Conservation (phyloP, 768 basidiomycete genomes). For the Xerocomus brunneocitrinus region DNA sequence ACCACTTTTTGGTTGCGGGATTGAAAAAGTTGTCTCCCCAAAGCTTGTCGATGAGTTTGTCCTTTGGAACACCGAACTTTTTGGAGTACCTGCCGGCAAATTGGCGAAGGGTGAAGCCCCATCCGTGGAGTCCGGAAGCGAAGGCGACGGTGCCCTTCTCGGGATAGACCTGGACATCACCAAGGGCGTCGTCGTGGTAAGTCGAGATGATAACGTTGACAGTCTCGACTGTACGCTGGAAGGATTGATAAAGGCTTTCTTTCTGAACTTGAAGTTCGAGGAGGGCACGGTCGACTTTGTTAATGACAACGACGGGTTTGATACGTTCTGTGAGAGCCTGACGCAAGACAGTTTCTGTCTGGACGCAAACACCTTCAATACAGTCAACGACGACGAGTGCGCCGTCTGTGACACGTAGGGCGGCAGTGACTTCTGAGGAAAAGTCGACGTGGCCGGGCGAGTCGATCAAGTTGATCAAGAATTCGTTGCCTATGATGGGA, state of each 20-base stretch:
- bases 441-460: conserved; percentile 99
- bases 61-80: conserved; percentile 98
- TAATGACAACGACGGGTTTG: conserved; percentile 99
- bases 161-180: conserved; percentile 98
- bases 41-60: conserved; percentile 95
- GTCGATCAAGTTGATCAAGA: conserved; percentile 99
- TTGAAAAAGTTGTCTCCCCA: conserved; percentile 99
- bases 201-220: conserved; percentile 99
- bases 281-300: conserved; percentile 99
- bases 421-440: conserved; percentile 99
- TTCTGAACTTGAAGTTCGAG: conserved; percentile 97
- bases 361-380: conserved; percentile 99
- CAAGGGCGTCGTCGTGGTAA: conserved; percentile 89
- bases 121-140: conserved; percentile 98
- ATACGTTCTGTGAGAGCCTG: conserved; percentile 97
- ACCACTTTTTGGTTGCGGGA: conserved; percentile 94
- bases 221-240: conserved; percentile 94
- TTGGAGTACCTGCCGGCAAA: conserved; percentile 93
- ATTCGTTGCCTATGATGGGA: conserved; percentile 66
- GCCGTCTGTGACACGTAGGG: conserved; percentile 99
- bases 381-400: conserved; percentile 99
- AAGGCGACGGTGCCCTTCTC: conserved; percentile 98
- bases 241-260: conserved; percentile 96
- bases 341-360: conserved; percentile 98
- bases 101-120: conserved; percentile 98